Percentiles rank a stretch among this genome's conserved stretches.
These are phyloP conservation scores for Ceratocystis variospora DNA, from an alignment of 2,329 filamentous ascomycete genomes.

Conservation along the genomic window DNA sequence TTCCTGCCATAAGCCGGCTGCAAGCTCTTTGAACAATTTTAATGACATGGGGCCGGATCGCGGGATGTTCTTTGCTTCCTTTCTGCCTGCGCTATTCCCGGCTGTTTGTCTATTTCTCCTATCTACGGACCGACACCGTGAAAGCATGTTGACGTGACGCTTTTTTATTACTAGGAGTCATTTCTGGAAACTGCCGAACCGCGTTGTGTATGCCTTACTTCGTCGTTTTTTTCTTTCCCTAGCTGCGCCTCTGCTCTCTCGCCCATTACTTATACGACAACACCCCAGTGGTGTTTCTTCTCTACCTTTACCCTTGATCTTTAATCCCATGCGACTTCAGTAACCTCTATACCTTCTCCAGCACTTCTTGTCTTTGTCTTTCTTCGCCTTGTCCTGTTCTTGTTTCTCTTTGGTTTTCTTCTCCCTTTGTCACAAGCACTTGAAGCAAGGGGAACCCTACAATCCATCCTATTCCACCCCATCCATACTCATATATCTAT, in stretches of 20 bases:
- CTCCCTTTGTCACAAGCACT: not conserved
- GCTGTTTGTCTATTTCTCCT: no score
- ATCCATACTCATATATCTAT: no score
- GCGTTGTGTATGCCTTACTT: not conserved
- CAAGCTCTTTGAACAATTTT: slow-evolving; percentile 1
- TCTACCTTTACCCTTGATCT: not conserved
- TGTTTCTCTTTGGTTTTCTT: no score
- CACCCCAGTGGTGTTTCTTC: not conserved
- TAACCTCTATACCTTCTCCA: not conserved
- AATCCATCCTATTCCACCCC: no score
- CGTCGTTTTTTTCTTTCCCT: not conserved
- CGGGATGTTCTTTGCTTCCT: slow-evolving; percentile 7
- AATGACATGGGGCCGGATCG: slow-evolving; percentile 11
- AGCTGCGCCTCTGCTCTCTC: not conserved
- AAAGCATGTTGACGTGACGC: not conserved
- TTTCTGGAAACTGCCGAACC: not conserved
- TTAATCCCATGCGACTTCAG: not conserved
- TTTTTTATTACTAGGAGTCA: not conserved
- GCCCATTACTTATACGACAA: not conserved
- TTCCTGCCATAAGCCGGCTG: not conserved
- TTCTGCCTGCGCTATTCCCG: no score
- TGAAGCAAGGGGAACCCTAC: not conserved
- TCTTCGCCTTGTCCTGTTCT: not conserved
- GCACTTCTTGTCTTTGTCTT: not conserved
- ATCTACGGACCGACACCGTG: no score